Conservation (phyloP, 257 asterid genomes). For the Parsonsia alboflavescens region DNA sequence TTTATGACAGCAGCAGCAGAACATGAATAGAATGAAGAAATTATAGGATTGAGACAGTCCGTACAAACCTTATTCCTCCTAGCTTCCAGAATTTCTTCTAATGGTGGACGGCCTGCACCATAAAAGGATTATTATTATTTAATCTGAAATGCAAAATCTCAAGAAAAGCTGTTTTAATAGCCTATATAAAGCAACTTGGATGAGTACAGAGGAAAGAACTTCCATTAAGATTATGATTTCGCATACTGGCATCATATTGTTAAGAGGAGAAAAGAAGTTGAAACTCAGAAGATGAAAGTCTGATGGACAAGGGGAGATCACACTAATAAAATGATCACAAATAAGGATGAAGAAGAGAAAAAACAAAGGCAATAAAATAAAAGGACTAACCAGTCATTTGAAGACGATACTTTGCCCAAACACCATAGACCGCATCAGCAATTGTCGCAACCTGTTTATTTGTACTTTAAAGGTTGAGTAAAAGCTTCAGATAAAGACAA, state of each 20-base stretch:
- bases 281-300: not conserved
- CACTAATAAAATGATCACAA: not conserved
- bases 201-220: not conserved
- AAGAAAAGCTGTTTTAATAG: too few species aligned
- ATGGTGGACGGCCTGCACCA: conserved; percentile 72
- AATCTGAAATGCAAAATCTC: not conserved
- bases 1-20: not conserved
- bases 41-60: conserved; percentile 1
- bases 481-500: not conserved
- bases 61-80: conserved; percentile 65
- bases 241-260: not conserved
- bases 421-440: conserved; percentile 62
- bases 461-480: not conserved
- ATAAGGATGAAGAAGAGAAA: not conserved
- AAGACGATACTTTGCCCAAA: conserved; percentile 93
- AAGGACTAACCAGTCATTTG: conserved; percentile 61
- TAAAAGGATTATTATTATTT: not conserved
- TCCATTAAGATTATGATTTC: not conserved
- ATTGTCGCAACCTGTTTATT: conserved; percentile 58
- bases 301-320: not conserved
- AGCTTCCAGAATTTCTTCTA: conserved; percentile 69
- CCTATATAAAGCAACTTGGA: not conserved
- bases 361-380: not conserved
- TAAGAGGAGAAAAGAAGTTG: not conserved
- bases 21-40: not conserved